These are phyloP conservation scores for Elsinoe batatas DNA, from an alignment of 2,329 filamentous ascomycete species.

Conservation along the genomic window DNA sequence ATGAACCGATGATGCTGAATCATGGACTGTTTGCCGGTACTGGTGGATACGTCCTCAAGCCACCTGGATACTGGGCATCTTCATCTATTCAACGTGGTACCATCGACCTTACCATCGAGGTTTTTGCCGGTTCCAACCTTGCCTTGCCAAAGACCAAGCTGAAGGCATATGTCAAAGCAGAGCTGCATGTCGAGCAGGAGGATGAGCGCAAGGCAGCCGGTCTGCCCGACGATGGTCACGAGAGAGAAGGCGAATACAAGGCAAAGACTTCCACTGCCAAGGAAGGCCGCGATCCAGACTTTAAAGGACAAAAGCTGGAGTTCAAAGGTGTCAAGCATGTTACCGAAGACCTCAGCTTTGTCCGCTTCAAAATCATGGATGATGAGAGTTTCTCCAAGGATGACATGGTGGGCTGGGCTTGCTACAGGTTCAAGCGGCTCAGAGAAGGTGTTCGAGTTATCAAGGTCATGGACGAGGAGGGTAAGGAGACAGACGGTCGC, in stretches of 20 bases:
- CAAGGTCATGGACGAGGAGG: slow-evolving; percentile 61
- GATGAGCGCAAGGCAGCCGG: slow-evolving; percentile 36
- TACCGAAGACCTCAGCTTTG: slow-evolving; percentile 38
- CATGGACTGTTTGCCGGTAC: slow-evolving; percentile 81
- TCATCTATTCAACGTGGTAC: slow-evolving; percentile 22
- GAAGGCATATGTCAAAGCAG: slow-evolving; percentile 65
- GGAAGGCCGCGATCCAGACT: slow-evolving; percentile 35
- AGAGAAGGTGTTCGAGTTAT: slow-evolving; percentile 68
- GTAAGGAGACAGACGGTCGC: slow-evolving; percentile 54
- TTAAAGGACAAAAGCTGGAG: slow-evolving; percentile 33
- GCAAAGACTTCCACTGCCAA: slow-evolving; percentile 37
- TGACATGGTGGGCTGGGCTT: slow-evolving; percentile 76
- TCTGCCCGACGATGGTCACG: slow-evolving; percentile 39
- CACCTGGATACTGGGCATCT: slow-evolving; percentile 53
- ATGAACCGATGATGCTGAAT: slow-evolving; percentile 93
- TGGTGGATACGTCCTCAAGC: slow-evolving; percentile 78
- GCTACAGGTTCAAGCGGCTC: slow-evolving; percentile 73
- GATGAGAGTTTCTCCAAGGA: slow-evolving; percentile 67
- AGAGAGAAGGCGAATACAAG: slow-evolving; percentile 44
- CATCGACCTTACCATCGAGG: slow-evolving; percentile 59
- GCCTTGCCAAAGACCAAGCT: slow-evolving; percentile 51
- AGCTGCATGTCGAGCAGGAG: slow-evolving; percentile 68
- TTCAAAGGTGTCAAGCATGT: slow-evolving; percentile 36
- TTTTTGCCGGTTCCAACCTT: slow-evolving; percentile 67
- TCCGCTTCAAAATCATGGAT: slow-evolving; percentile 76